These are phyloP conservation scores for Sugiyamaella qingdaonensis DNA, from an alignment of 805 yeast species.

Conservation along the genomic window DNA sequence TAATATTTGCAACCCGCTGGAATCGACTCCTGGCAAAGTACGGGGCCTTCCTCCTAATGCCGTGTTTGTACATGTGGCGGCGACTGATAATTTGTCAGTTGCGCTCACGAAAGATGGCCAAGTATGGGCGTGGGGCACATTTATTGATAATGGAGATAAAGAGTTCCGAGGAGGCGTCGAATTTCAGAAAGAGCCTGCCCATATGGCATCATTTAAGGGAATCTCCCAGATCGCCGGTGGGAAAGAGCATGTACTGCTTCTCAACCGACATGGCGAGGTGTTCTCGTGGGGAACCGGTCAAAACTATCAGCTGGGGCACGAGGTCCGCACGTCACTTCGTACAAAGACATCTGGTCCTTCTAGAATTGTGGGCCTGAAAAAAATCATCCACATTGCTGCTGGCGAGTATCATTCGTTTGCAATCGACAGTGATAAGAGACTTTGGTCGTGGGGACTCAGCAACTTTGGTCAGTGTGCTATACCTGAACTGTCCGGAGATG, in stretches of 20 bases:
- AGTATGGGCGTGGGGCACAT: slow-evolving; percentile 97
- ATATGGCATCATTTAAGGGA: slow-evolving; percentile 55
- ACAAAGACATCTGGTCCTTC: slow-evolving; percentile 55
- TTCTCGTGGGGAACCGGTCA: slow-evolving; percentile 98
- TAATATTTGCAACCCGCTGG: slow-evolving; percentile 82
- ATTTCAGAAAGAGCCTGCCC: slow-evolving; percentile 64
- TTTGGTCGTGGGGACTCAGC: slow-evolving; percentile 91
- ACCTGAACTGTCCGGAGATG: slow-evolving; percentile 57
- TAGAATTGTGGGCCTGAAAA: slow-evolving; percentile 73
- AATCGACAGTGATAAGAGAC: slow-evolving; percentile 62
- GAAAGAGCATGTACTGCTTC: slow-evolving; percentile 83
- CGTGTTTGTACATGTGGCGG: slow-evolving; percentile 74
- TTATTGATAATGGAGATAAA: slow-evolving; percentile 76
- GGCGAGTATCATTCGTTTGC: slow-evolving; percentile 98
- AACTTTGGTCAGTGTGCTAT: slow-evolving; percentile 96
- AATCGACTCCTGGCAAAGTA: slow-evolving; percentile 82
- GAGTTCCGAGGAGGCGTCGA: slow-evolving; percentile 68
- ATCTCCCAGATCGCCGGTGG: slow-evolving; percentile 86
- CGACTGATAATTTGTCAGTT: slow-evolving; percentile 88
- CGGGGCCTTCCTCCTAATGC: slow-evolving; percentile 52
- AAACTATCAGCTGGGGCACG: slow-evolving; percentile 86
- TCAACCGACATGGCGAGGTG: slow-evolving; percentile 80
- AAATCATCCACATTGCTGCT: slow-evolving; percentile 74
- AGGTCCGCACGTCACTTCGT: slow-evolving; percentile 40
- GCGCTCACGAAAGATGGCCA: slow-evolving; percentile 76